Base-by-base conservation (phyloP, 768 basidiomycete species). In the Tricholoma hemisulphureum region DNA sequence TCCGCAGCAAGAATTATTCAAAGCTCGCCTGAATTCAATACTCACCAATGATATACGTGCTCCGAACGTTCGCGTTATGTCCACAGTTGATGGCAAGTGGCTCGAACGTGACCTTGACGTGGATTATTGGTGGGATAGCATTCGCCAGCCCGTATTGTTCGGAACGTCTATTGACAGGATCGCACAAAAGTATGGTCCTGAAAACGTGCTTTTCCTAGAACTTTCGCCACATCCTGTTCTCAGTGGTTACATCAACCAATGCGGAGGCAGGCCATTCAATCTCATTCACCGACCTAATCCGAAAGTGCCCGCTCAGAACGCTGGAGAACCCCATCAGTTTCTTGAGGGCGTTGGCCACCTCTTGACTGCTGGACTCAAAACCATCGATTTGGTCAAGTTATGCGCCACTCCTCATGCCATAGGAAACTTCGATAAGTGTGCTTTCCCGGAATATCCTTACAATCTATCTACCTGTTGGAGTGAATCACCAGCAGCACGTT, bases 181-280 rank as follows among this genome's bases (percentile, higher is more conserved):
- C 26, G 49, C n/a, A 31, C n/a, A 39, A 21, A 29, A 52, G 26
- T 21, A 53, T 8, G 50, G 51, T 20, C 18, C 23, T 45, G 57
- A 39, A 28, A 52, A 43, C 20, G 50, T 58, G 9, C 35, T 58
- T 14, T 58, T 58, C 50, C 34, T 58, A 7, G 57, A 58, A 24
- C 14, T 58, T 26, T 34, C 57, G 10, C 57, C 57, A 26, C 57
- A 58, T 43, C 57, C 57, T 43, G 51, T 53, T 16, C 57, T 58
- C 34, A 35, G 41, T 14, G 31, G 3, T 35, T 58, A 58, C 14
- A 58, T 58, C 18, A 29, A 53, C 21, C 49, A 52, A 26, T 58
- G 57, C 18, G 51, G 51, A 18, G 49, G 49, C 24, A 28, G 31
- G 49, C 31, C 49, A 9, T 29, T 51, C 26, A 51, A 21, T 51